Conservation (phyloP, 805 yeast species). For the Ogataea corticis region DNA sequence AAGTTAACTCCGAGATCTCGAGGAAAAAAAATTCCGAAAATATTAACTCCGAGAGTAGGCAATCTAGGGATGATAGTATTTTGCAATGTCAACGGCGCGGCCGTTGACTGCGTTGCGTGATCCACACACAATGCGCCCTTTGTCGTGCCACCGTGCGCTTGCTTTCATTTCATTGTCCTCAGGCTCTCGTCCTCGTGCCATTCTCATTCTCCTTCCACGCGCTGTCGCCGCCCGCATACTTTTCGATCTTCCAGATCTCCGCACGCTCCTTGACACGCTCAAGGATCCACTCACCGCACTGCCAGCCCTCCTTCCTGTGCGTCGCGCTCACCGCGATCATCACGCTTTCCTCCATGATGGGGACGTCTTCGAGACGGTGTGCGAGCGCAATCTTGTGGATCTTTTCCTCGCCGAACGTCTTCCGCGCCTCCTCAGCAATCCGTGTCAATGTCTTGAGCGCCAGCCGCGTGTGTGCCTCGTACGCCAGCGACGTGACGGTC, state of each 20-base stretch:
- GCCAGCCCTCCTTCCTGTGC: constrained; percentile 51
- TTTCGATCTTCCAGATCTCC: constrained; percentile 55
- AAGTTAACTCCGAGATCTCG: too few species aligned
- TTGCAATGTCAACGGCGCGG: too few species aligned
- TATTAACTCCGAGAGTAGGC: too few species aligned
- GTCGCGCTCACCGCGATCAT: constrained; percentile 44
- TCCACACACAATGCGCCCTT: too few species aligned
- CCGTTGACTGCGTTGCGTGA: too few species aligned
- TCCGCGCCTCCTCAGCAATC: constrained; percentile 38
- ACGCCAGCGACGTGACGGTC: constrained; percentile 40
- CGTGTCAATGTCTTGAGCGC: constrained; percentile 39
- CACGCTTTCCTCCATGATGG: constrained; percentile 47
- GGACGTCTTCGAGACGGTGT: constrained; percentile 50
- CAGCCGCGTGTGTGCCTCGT: constrained; percentile 46
- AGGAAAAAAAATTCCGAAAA: too few species aligned
- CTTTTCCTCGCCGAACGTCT: constrained; percentile 25
- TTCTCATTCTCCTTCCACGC: constrained; percentile 47
- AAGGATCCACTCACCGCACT: constrained; percentile 43
- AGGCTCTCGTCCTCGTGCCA: not conserved
- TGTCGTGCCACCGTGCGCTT: too few species aligned
- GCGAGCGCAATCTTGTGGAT: constrained; percentile 41
- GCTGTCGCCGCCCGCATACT: constrained; percentile 40
- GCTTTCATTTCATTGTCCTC: too few species aligned
- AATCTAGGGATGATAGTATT: too few species aligned
- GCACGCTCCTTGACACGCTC: constrained; percentile 44